Percentiles rank a stretch among this genome's conserved stretches.
Conservation (phyloP, 1,284 basidiomycete genomes). For the Ustilago trichophora region DNA sequence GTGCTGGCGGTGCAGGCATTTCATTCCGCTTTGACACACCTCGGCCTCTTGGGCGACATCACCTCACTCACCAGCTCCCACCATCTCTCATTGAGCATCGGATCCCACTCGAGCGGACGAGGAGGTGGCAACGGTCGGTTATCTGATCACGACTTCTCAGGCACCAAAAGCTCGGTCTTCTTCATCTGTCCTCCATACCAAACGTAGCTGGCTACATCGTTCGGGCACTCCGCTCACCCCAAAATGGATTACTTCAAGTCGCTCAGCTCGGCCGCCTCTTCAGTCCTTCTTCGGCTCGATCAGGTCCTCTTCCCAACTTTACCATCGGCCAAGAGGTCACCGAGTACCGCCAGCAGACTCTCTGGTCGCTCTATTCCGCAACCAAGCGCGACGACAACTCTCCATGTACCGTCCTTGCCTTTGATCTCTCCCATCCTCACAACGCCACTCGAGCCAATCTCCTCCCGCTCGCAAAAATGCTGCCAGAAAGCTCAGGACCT, state of each 20-base stretch:
- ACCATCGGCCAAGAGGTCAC: constrained; percentile 80
- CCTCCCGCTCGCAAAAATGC: constrained; percentile 86
- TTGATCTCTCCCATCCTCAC: constrained; percentile 52
- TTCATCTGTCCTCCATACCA: too few species aligned
- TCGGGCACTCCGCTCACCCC: neutral
- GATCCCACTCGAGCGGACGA: neutral
- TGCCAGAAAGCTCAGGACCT: constrained; percentile 86
- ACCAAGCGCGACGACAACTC: constrained; percentile 84
- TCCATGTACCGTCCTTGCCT: constrained; percentile 54
- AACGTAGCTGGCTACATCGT: too few species aligned
- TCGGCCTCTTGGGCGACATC: too few species aligned
- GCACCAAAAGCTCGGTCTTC: too few species aligned
- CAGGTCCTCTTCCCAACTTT: constrained; percentile 88
- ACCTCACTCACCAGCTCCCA: neutral
- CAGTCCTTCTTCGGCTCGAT: constrained; percentile 81
- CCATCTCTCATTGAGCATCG: too few species aligned
- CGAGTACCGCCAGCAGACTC: constrained; percentile 74
- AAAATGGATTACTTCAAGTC: constrained; percentile 84
- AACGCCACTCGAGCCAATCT: constrained; percentile 42
- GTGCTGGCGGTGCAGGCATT: neutral
- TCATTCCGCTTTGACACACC: too few species aligned
- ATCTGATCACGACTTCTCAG: too few species aligned
- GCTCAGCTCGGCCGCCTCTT: constrained; percentile 84
- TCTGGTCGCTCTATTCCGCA: constrained; percentile 88
- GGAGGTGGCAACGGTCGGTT: too few species aligned